Conservation (phyloP, 2,329 filamentous ascomycete species). For the Bertia moriformis region DNA sequence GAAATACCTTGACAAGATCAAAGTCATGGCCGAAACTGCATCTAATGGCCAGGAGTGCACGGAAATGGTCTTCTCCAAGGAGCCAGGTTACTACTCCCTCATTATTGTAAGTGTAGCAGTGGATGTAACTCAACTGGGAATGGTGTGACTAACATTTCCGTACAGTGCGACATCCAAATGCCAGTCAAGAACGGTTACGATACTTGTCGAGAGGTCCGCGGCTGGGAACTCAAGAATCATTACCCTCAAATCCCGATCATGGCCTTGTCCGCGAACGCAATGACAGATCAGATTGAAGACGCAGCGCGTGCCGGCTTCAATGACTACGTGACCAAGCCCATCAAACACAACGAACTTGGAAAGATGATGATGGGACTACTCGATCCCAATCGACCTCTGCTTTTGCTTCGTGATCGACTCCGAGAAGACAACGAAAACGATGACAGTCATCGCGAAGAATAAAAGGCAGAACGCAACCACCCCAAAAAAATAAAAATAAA, state of each 20-base stretch:
- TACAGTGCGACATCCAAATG: conserved; percentile 31
- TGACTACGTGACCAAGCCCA: conserved; percentile 31
- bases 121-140: background rate
- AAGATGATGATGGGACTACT: conserved; percentile 31
- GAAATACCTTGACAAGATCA: conserved; percentile 29
- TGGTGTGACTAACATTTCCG: too few species aligned
- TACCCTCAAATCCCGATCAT: conserved; percentile 29
- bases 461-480: too few species aligned
- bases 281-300: conserved; percentile 29
- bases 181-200: conserved; percentile 31
- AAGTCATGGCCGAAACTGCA: conserved; percentile 25
- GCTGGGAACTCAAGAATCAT: conserved; percentile 26
- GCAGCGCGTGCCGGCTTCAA: conserved; percentile 28
- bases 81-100: conserved; percentile 28
- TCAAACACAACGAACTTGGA: conserved; percentile 29
- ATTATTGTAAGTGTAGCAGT: conserved; percentile 22
- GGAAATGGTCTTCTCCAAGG: conserved; percentile 27
- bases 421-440: background rate
- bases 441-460: too few species aligned
- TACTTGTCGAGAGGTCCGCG: conserved; percentile 26
- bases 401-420: conserved; percentile 13
- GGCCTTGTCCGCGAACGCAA: conserved; percentile 30
- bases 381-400: conserved; percentile 18
- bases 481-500: too few species aligned
- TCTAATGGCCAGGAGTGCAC: conserved; percentile 28